A percentile compares a stretch with the other conserved stretches of the same genome.
phyloP scores from a whole-genome alignment of 2,329 filamentous ascomycete species.

The Dothidotthia symphoricarpi region DNA sequence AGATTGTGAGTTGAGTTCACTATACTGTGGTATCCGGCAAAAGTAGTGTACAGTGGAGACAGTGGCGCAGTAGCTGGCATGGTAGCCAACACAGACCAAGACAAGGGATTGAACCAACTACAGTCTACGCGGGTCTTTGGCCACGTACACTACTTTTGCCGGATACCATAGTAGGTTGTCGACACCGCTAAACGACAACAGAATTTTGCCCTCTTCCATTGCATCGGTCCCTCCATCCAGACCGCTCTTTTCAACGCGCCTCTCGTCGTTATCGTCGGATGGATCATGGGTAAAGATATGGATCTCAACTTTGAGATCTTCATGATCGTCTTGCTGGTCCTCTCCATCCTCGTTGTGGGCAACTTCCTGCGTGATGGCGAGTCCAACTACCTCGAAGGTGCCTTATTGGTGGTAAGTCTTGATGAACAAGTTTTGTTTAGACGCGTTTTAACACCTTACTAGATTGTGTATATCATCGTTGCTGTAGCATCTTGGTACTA shows the following conservation, averaged over 20 bases:
- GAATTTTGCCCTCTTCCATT: conserved; percentile 82
- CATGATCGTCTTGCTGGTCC: conserved; percentile 75
- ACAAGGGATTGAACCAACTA: too few relatives aligned
- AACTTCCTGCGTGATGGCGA: conserved; percentile 86
- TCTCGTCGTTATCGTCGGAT: conserved; percentile 77
- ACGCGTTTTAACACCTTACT: not conserved
- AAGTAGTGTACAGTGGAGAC: too few relatives aligned
- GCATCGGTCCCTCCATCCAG: conserved; percentile 82
- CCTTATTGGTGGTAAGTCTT: conserved; percentile 61
- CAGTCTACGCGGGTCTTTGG: too few relatives aligned
- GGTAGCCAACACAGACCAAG: too few relatives aligned
- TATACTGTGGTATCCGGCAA: too few relatives aligned
- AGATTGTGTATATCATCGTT: conserved; percentile 63
- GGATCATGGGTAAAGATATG: conserved; percentile 70
- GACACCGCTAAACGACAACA: conserved; percentile 8
- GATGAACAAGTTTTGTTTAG: not conserved
- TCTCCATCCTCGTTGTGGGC: conserved; percentile 82
- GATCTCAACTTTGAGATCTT: conserved; percentile 85
- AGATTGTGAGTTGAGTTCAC: conserved; percentile 59
- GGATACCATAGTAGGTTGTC: too few relatives aligned
- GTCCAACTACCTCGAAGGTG: conserved; percentile 86
- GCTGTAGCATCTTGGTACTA: conserved; percentile 63
- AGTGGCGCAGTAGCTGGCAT: too few relatives aligned
- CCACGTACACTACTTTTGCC: too few relatives aligned
- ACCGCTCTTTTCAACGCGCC: conserved; percentile 87